These are phyloP conservation scores for Penicillium cataractarum DNA, from an alignment of 495 filamentous ascomycete genomes.

Conservation along the genomic window DNA sequence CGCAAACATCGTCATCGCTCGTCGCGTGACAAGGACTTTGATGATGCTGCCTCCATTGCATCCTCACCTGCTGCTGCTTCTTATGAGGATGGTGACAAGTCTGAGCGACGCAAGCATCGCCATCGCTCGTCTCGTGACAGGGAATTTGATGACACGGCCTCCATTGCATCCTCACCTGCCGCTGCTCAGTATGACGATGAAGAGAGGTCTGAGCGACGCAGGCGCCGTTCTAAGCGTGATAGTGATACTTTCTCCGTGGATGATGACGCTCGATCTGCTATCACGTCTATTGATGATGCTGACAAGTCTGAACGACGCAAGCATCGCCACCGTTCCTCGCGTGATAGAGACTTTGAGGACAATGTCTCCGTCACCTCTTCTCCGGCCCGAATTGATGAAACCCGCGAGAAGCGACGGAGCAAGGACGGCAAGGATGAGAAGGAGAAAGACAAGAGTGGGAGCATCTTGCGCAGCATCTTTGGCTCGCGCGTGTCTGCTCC, in stretches of 20 bases:
- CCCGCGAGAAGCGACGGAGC: constrained; percentile 31
- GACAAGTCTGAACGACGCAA: constrained; percentile 27
- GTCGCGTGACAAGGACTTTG: constrained; percentile 22
- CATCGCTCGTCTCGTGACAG: constrained; percentile 16
- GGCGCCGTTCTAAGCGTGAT: constrained; percentile 38
- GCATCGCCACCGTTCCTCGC: constrained; percentile 21
- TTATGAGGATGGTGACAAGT: constrained; percentile 21
- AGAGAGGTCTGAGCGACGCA: constrained; percentile 29
- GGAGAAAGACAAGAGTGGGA: constrained; percentile 37
- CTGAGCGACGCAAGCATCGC: constrained; percentile 24
- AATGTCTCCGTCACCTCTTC: constrained; percentile 40
- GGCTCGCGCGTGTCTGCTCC: constrained; percentile 43
- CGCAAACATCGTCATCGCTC: constrained; percentile 23
- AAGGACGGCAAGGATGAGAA: constrained; percentile 36
- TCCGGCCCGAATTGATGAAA: constrained; percentile 34
- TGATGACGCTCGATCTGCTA: constrained; percentile 25
- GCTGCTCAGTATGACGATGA: background rate
- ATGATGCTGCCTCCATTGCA: constrained; percentile 40
- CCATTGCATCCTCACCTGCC: constrained; percentile 39
- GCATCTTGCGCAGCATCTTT: constrained; percentile 44
- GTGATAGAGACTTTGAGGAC: constrained; percentile 35
- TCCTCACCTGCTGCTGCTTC: constrained; percentile 34
- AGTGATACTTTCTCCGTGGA: constrained; percentile 24
- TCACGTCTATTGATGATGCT: constrained; percentile 23
- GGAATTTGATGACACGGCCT: constrained; percentile 38